Evolutionary conservation across 352 stramenopile genomes (phyloP).

Genomic region (Pythium coloratum): DNA sequence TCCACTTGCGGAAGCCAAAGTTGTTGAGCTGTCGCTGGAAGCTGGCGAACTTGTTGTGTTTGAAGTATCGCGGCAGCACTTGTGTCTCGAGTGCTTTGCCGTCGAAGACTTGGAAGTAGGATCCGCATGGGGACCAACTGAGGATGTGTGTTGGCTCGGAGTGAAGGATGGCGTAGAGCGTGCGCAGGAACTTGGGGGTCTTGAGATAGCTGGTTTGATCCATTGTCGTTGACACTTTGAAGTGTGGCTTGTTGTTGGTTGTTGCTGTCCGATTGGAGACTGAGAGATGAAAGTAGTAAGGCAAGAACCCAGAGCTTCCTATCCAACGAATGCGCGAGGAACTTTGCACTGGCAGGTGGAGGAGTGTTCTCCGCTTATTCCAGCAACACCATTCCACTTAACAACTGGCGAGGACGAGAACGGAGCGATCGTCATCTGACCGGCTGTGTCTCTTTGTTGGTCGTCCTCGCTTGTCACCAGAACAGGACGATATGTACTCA

Average conservation of each 20-base stretch:
- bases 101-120: slow-evolving; percentile 67
- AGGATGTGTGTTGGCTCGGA: slow-evolving; percentile 62
- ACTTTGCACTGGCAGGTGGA: too few species aligned
- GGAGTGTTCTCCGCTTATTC: too few species aligned
- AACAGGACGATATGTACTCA: too few species aligned
- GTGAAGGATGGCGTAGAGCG: slow-evolving; percentile 73
- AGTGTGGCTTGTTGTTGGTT: not conserved
- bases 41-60: slow-evolving; percentile 91
- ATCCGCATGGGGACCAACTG: slow-evolving; percentile 57
- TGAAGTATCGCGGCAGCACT: slow-evolving; percentile 92
- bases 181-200: slow-evolving; percentile 65
- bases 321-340: too few species aligned
- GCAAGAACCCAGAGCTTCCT: too few species aligned
- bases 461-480: too few species aligned
- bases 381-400: too few species aligned
- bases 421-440: too few species aligned
- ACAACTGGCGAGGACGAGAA: too few species aligned
- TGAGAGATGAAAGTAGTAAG: too few species aligned
- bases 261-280: not conserved
- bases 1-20: slow-evolving; percentile 51
- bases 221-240: not conserved
- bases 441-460: too few species aligned
- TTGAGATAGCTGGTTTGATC: not conserved
- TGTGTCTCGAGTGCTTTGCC: slow-evolving; percentile 52
- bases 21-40: slow-evolving; percentile 93